phyloP scores from a whole-genome alignment of 2,329 filamentous ascomycete species.

The Exutisphaerella laricina region DNA sequence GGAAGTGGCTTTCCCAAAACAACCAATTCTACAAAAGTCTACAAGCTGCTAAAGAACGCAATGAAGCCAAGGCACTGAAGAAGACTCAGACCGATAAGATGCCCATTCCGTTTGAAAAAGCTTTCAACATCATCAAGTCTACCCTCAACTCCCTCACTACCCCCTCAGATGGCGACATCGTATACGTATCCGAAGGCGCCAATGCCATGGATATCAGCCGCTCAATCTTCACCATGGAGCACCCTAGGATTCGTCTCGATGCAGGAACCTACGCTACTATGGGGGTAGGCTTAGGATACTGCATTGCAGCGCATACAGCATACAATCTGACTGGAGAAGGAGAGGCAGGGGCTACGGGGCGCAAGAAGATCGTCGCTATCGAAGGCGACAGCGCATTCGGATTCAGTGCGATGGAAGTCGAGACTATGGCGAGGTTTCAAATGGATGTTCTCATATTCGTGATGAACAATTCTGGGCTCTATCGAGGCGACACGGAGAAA shows the following conservation, averaged over 20 bases:
- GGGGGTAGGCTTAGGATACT: conserved; percentile 54
- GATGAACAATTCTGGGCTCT: conserved; percentile 44
- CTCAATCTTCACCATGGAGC: conserved; percentile 49
- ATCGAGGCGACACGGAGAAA: conserved; percentile 34
- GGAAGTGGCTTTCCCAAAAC: conserved; percentile 39
- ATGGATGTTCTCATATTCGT: conserved; percentile 41
- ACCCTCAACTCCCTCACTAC: conserved; percentile 45
- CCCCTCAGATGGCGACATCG: conserved; percentile 43
- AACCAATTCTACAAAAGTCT: conserved; percentile 35
- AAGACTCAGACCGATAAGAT: conserved; percentile 38
- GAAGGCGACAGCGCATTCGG: conserved; percentile 54
- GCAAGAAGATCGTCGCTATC: conserved; percentile 50
- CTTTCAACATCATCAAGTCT: conserved; percentile 49
- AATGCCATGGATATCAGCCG: conserved; percentile 59
- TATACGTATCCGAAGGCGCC: conserved; percentile 55
- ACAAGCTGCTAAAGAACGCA: conserved; percentile 39
- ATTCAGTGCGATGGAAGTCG: conserved; percentile 51
- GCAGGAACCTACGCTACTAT: conserved; percentile 56
- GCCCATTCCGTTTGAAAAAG: conserved; percentile 48
- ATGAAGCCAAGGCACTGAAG: conserved; percentile 42
- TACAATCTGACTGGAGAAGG: conserved; percentile 46
- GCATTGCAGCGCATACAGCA: conserved; percentile 52
- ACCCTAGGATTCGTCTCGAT: conserved; percentile 52
- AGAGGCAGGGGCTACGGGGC: conserved; percentile 4
- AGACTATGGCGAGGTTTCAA: conserved; percentile 51